A percentile compares a stretch with the other conserved stretches of the same genome.
Conservation (phyloP, 2,329 filamentous ascomycete genomes). For the Huntiella abstrusa region DNA sequence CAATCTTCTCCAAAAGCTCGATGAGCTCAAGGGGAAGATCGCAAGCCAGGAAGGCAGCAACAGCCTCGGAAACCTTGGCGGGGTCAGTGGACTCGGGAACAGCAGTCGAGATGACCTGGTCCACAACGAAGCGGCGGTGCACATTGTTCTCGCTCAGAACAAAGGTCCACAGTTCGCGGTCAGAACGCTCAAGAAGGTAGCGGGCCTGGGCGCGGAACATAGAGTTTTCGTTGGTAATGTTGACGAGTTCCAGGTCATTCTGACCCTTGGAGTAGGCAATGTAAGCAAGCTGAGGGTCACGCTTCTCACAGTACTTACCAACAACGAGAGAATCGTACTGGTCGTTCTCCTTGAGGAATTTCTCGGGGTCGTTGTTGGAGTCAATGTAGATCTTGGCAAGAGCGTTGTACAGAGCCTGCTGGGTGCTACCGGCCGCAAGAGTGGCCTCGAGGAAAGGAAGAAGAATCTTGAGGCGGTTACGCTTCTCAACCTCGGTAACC, state of each 20-base stretch:
- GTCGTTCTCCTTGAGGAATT: constrained; percentile 93
- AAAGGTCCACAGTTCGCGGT: constrained; percentile 82
- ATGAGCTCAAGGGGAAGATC: constrained; percentile 90
- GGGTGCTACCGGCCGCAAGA: constrained; percentile 74
- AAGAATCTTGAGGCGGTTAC: constrained; percentile 88
- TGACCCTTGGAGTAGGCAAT: constrained; percentile 93
- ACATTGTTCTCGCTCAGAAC: constrained; percentile 92
- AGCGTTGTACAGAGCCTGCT: constrained; percentile 92
- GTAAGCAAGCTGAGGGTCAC: constrained; percentile 85
- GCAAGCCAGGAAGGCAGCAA: constrained; percentile 77
- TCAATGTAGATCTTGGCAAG: constrained; percentile 99
- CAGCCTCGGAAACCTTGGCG: constrained; percentile 83
- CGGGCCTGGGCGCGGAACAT: constrained; percentile 98
- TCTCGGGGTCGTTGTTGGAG: constrained; percentile 93
- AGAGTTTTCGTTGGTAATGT: constrained; percentile 97
- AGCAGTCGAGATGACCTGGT: constrained; percentile 89
- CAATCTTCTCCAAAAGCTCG: constrained; percentile 96
- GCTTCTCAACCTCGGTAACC: constrained; percentile 81
- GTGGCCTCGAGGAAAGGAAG: constrained; percentile 92
- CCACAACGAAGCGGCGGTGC: constrained; percentile 79
- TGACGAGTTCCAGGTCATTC: constrained; percentile 92
- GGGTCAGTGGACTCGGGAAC: constrained; percentile 86
- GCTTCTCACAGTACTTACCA: constrained; percentile 97
- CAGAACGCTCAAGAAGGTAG: constrained; percentile 79
- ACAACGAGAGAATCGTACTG: constrained; percentile 83